phyloP scores from a whole-genome alignment of 2,329 filamentous ascomycete genomes.

The Fusarium nurragi region DNA sequence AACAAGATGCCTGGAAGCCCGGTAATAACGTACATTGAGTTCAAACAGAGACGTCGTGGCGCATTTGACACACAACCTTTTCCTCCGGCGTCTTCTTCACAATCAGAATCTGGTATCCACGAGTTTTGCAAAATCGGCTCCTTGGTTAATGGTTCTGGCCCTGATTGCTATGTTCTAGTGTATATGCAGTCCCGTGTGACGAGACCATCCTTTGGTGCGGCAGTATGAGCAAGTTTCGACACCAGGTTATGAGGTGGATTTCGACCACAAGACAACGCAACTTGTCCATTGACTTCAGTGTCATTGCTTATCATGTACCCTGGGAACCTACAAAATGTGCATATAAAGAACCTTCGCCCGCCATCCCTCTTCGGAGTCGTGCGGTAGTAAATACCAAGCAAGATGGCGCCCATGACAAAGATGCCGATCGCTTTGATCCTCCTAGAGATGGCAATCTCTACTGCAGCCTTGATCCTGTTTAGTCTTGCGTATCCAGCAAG shows the following conservation, averaged over 20 bases:
- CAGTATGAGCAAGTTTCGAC: conserved; percentile 50
- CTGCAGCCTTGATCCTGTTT: conserved; percentile 30
- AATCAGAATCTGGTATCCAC: neutral
- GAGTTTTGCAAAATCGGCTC: neutral
- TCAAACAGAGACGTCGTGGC: conserved; percentile 8
- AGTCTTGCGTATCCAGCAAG: conserved; percentile 38
- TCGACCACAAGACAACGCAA: neutral
- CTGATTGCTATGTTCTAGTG: neutral
- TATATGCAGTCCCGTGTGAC: neutral
- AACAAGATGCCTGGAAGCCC: neutral
- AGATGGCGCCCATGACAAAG: conserved; percentile 26
- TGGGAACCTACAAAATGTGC: neutral
- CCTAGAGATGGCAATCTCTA: conserved; percentile 33
- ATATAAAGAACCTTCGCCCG: conserved; percentile 6
- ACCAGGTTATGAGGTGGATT: conserved; percentile 1
- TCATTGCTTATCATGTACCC: neutral
- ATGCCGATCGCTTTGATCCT: conserved; percentile 19
- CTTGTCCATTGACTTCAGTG: neutral
- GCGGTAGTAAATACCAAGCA: neutral
- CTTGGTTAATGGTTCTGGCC: neutral
- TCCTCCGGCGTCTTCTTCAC: neutral
- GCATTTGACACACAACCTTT: conserved; percentile 1
- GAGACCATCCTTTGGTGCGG: conserved; percentile 27
- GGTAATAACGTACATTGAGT: neutral
- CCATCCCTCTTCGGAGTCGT: neutral